Conservation (phyloP, 164 flowering plant species). For the Macadamia integrifolia region DNA sequence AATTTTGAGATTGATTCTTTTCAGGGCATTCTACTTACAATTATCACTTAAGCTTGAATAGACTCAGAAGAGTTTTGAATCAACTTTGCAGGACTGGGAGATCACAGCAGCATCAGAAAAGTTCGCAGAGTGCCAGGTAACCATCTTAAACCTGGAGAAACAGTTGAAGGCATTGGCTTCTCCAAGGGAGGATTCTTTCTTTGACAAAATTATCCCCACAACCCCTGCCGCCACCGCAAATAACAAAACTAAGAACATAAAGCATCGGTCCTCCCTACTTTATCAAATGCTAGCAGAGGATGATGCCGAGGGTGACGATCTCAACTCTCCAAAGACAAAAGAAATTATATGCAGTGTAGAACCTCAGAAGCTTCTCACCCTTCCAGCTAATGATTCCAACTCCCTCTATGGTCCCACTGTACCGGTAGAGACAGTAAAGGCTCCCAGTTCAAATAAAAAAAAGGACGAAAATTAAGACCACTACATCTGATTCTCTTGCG, state of each 20-base stretch:
- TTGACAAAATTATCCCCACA: too few species aligned
- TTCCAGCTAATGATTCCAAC: slow-evolving; percentile 7
- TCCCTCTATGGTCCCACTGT: slow-evolving; percentile 5
- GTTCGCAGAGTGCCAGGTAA: slow-evolving; percentile 58
- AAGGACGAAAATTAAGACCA: slow-evolving; percentile 8
- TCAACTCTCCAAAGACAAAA: too few species aligned
- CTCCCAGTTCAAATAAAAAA: too few species aligned
- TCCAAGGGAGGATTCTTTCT: too few species aligned
- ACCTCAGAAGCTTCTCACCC: slow-evolving; percentile 15
- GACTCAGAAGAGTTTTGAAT: neutral
- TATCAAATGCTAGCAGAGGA: slow-evolving; percentile 68
- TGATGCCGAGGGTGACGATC: neutral
- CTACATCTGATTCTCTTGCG: slow-evolving; percentile 34
- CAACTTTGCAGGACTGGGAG: slow-evolving; percentile 63
- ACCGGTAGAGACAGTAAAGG: neutral
- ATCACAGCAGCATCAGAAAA: slow-evolving; percentile 62
- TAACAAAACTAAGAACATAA: slow-evolving; percentile 19
- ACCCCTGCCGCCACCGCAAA: slow-evolving; percentile 8
- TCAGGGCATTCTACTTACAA: neutral
- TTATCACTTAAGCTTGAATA: neutral
- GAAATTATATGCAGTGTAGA: slow-evolving; percentile 11
- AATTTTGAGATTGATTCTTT: too few species aligned
- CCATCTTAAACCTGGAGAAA: slow-evolving; percentile 4
- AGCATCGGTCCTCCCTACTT: slow-evolving; percentile 49
- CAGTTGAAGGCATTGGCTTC: too few species aligned